These are phyloP conservation scores for Pseudocohnilembus persalinus DNA, from an alignment of 169 alveolate genomes.

Conservation along the genomic window DNA sequence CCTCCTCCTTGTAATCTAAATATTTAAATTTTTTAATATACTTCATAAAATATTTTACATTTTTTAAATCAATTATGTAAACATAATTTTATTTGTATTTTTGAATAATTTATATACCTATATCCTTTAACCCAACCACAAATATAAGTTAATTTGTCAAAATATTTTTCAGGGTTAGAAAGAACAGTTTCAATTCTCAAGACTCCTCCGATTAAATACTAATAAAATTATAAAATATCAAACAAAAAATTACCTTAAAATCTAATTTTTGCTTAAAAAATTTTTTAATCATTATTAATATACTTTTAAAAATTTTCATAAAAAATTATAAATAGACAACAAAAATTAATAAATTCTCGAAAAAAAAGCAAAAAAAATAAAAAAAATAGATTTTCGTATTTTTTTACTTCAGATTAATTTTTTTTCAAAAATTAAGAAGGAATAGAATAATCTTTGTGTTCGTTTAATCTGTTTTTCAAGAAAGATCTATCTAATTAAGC, in stretches of 20 bases:
- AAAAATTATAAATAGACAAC: no score
- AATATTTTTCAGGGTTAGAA: conserved; percentile 32
- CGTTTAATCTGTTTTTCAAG: conserved; percentile 10
- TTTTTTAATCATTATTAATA: no score
- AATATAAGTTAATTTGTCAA: conserved; percentile 76
- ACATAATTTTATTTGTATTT: neutral
- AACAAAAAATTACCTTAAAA: no score
- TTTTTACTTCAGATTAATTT: neutral
- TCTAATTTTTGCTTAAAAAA: no score
- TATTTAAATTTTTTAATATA: neutral
- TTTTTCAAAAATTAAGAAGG: neutral
- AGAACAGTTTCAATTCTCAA: conserved; percentile 10
- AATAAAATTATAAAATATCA: no score
- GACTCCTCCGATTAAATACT: conserved; percentile 7
- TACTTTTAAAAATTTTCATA: no score
- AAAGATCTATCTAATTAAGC: neutral
- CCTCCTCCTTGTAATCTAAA: conserved; percentile 93
- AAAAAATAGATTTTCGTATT: no score
- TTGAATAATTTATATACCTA: neutral
- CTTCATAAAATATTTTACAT: neutral
- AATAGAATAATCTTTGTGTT: neutral
- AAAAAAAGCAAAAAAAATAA: no score
- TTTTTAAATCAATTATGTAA: neutral
- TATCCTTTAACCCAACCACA: conserved; percentile 98
- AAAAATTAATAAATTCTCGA: no score